Evolutionary conservation across 148 eudicot genomes (phyloP).

Genomic region (Nepenthes gracilis): DNA sequence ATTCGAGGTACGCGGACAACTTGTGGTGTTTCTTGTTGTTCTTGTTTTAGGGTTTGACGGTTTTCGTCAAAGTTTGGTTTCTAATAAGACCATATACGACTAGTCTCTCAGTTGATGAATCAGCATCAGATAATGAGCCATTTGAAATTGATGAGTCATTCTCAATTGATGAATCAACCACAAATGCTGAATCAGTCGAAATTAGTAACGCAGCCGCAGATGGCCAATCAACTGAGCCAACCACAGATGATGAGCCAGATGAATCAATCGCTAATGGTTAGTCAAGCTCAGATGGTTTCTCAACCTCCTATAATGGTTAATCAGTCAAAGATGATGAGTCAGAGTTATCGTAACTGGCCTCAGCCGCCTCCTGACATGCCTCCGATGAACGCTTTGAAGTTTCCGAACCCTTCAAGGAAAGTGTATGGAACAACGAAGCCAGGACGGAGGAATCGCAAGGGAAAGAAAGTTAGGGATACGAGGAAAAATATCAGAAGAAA

Average conservation of each 20-base stretch:
- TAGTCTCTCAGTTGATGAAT: constrained; percentile 11
- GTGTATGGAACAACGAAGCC: constrained; percentile 19
- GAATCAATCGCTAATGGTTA: constrained; percentile 12
- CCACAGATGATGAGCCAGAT: constrained; percentile 19
- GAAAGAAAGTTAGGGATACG: constrained; percentile 48
- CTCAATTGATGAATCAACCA: constrained; percentile 1
- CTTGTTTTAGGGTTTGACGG: constrained; percentile 1
- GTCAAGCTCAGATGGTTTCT: constrained; percentile 24
- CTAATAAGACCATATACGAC: constrained; percentile 7
- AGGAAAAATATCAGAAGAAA: constrained; percentile 28
- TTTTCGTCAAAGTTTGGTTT: not conserved
- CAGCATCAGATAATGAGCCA: constrained; percentile 11
- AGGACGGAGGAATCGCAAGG: constrained; percentile 65
- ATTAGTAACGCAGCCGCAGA: constrained; percentile 6
- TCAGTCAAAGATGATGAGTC: constrained; percentile 25
- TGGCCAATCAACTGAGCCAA: constrained; percentile 12
- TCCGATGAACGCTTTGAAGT: constrained; percentile 28
- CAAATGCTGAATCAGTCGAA: constrained; percentile 1
- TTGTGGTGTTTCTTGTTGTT: not conserved
- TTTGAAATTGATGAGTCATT: constrained; percentile 4
- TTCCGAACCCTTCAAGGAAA: constrained; percentile 28
- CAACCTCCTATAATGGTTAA: constrained; percentile 26
- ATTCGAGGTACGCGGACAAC: too few species aligned
- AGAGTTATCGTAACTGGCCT: constrained; percentile 54
- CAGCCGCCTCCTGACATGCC: constrained; percentile 23